Evolutionary conservation across 352 stramenopile genomes (phyloP).

Genomic region (Pythium oligandrum): DNA sequence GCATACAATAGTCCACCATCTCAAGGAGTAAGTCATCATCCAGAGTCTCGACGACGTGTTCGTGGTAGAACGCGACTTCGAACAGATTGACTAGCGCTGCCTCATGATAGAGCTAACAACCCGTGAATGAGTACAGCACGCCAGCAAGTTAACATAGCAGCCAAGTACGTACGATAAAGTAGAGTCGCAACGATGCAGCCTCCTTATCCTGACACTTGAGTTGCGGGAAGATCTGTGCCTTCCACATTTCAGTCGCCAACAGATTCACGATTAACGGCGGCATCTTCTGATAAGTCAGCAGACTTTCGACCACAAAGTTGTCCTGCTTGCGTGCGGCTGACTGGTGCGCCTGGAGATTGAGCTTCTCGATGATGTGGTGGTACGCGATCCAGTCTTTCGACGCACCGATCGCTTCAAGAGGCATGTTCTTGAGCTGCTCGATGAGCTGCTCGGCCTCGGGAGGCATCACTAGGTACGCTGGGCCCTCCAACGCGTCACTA

Average conservation of each 20-base stretch:
- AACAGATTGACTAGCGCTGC: constrained; percentile 86
- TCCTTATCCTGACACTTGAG: constrained; percentile 46
- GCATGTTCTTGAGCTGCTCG: constrained; percentile 61
- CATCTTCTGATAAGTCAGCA: constrained; percentile 92
- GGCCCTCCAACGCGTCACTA: constrained; percentile 9
- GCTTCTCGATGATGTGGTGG: constrained; percentile 86
- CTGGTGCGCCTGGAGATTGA: constrained; percentile 93
- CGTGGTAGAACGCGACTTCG: constrained; percentile 88
- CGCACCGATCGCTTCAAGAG: constrained; percentile 53
- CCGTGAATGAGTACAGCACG: background rate
- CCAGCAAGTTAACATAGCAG: background rate
- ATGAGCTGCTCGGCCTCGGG: constrained; percentile 81
- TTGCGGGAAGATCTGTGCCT: constrained; percentile 66
- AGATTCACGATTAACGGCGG: constrained; percentile 85
- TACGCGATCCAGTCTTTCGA: constrained; percentile 79
- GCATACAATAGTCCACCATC: constrained; percentile 91
- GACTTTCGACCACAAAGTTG: constrained; percentile 91
- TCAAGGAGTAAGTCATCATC: constrained; percentile 90
- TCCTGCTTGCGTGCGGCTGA: constrained; percentile 87
- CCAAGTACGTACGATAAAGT: constrained; percentile 77
- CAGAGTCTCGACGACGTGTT: constrained; percentile 83
- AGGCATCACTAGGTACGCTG: constrained; percentile 65
- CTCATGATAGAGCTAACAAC: constrained; percentile 80
- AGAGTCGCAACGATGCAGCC: constrained; percentile 75
- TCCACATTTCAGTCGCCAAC: constrained; percentile 89